phyloP scores from a whole-genome alignment of 2,329 filamentous ascomycete species.

The Xylaria sp. region DNA sequence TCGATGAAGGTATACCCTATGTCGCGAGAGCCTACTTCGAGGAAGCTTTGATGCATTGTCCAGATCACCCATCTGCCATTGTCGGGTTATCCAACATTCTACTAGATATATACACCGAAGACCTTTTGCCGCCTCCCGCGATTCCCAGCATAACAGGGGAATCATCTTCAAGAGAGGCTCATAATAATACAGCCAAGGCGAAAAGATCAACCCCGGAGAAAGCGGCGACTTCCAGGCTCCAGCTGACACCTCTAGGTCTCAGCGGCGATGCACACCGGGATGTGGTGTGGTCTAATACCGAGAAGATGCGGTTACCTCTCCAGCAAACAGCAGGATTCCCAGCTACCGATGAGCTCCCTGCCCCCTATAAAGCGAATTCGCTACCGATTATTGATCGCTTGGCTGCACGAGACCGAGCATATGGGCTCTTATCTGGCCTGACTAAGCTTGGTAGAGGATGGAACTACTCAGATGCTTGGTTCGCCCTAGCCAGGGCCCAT shows the following conservation, averaged over 20 bases:
- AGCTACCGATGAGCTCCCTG: slow-evolving; percentile 58
- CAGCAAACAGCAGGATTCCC: slow-evolving; percentile 36
- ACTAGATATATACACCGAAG: slow-evolving; percentile 82
- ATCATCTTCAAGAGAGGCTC: slow-evolving; percentile 33
- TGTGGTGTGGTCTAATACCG: slow-evolving; percentile 29
- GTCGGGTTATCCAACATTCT: slow-evolving; percentile 86
- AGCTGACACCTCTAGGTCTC: slow-evolving; percentile 63
- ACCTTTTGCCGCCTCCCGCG: slow-evolving; percentile 69
- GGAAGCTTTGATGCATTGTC: slow-evolving; percentile 79
- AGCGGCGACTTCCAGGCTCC: slow-evolving; percentile 33
- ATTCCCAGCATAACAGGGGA: slow-evolving; percentile 58
- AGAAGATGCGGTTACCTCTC: slow-evolving; percentile 31
- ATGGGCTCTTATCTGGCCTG: slow-evolving; percentile 80
- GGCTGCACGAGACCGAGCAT: slow-evolving; percentile 90
- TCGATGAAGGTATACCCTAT: slow-evolving; percentile 71
- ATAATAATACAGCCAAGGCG: slow-evolving; percentile 28
- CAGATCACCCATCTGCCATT: slow-evolving; percentile 82
- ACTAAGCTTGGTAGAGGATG: slow-evolving; percentile 89
- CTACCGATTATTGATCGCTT: slow-evolving; percentile 82
- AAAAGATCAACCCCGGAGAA: slow-evolving; percentile 21
- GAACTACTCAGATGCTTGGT: slow-evolving; percentile 96
- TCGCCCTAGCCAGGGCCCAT: slow-evolving; percentile 84
- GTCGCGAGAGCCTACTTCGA: slow-evolving; percentile 83
- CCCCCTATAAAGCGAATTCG: slow-evolving; percentile 67
- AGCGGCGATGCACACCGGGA: slow-evolving; percentile 43